These are phyloP conservation scores for Cyclostephanos tholiformis DNA, from an alignment of 108 stramenopile genomes.

Conservation along the genomic window DNA sequence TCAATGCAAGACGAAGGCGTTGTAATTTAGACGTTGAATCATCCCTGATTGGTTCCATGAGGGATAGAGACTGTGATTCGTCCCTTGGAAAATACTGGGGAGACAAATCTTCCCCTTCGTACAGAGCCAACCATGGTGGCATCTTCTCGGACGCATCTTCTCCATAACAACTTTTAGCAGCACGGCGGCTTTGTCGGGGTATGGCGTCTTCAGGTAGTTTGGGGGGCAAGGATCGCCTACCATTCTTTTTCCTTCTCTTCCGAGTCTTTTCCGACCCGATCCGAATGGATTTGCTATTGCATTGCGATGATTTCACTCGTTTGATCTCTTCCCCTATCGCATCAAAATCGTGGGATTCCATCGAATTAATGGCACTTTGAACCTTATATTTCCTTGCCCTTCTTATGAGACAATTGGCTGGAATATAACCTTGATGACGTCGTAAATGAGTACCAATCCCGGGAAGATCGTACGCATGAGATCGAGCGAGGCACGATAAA, in stretches of 20 bases:
- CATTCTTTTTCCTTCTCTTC: conserved; percentile 1
- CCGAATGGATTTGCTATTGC: neutral
- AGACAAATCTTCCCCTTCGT: conserved; percentile 34
- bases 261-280: neutral
- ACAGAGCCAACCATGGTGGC: conserved; percentile 41
- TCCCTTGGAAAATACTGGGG: neutral
- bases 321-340: neutral
- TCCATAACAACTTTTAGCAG: neutral
- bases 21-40: conserved; percentile 19
- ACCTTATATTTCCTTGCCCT: neutral
- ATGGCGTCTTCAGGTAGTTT: neutral
- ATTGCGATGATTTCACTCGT: conserved; percentile 1
- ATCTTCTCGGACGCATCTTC: neutral
- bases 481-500: neutral
- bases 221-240: neutral
- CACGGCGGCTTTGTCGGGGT: neutral
- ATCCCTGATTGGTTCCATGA: neutral
- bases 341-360: conserved; percentile 6
- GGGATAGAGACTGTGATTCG: conserved; percentile 1
- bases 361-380: neutral
- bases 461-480: neutral
- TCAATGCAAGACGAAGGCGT: conserved; percentile 33
- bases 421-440: neutral
- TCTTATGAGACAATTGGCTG: neutral
- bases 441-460: neutral